Conservation (phyloP, 768 basidiomycete species). For the Rhizopogon roseolus region DNA sequence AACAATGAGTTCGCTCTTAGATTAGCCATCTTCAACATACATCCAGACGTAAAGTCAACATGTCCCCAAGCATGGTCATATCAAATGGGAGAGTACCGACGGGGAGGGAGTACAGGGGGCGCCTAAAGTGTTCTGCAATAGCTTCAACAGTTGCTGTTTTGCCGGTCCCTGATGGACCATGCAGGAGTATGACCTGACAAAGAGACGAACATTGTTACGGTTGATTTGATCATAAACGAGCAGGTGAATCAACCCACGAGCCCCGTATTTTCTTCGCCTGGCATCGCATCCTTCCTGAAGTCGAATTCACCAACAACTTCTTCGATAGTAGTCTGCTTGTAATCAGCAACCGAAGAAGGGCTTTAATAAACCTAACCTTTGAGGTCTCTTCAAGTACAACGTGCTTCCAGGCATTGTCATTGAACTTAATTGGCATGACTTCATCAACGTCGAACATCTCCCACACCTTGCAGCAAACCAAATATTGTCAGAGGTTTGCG, state of each 20-base stretch:
- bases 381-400: not conserved
- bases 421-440: not conserved
- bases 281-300: not conserved
- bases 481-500: not conserved
- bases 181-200: conserved; percentile 79
- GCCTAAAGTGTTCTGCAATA: not conserved
- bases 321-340: not conserved
- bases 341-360: not conserved
- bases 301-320: not conserved
- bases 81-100: not conserved
- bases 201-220: not conserved
- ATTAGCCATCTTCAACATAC: not conserved
- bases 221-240: not conserved
- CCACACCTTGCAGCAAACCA: not conserved
- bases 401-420: conserved; percentile 2
- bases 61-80: not conserved
- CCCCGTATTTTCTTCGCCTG: not conserved
- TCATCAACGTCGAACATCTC: not conserved
- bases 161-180: conserved; percentile 96
- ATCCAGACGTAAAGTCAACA: not conserved
- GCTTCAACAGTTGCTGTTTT: conserved; percentile 52
- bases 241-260: not conserved
- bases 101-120: not conserved
- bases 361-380: not conserved
- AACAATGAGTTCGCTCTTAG: not conserved